Percentiles rank a stretch among this genome's conserved stretches.
Evolutionary conservation across 768 basidiomycete species (phyloP).

Genomic region (Naematelia encephala): DNA sequence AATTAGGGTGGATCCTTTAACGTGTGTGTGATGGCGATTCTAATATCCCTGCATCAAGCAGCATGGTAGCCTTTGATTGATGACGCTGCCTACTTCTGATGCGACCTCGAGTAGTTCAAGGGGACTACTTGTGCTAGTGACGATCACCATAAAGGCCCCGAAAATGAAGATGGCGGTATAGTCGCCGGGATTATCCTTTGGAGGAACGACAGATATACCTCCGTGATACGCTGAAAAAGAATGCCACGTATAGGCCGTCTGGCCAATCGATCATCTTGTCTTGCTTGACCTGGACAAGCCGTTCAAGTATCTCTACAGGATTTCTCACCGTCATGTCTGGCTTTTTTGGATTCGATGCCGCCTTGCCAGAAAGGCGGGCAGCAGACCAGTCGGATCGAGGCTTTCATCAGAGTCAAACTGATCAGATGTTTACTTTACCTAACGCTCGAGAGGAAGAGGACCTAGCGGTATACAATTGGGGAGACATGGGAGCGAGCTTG

Average conservation of each 20-base stretch:
- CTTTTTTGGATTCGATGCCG: slow-evolving; percentile 50
- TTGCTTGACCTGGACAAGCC: too few species aligned
- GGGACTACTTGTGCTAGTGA: too few species aligned
- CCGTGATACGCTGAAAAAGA: neutral
- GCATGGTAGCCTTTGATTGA: too few species aligned
- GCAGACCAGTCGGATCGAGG: slow-evolving; percentile 9
- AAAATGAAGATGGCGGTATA: neutral
- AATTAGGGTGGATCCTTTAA: too few species aligned
- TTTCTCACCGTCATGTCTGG: slow-evolving; percentile 43
- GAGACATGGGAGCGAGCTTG: slow-evolving; percentile 68
- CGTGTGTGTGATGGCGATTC: too few species aligned
- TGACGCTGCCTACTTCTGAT: too few species aligned
- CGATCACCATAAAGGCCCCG: neutral
- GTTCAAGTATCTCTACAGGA: too few species aligned
- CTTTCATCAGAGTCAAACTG: slow-evolving; percentile 17
- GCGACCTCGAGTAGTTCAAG: too few species aligned
- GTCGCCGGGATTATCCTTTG: neutral
- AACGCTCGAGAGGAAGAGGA: slow-evolving; percentile 60
- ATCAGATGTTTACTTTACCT: slow-evolving; percentile 22
- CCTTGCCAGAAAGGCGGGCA: slow-evolving; percentile 38
- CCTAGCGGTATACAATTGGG: slow-evolving; percentile 89
- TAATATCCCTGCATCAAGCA: too few species aligned
- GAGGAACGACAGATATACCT: neutral
- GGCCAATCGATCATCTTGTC: too few species aligned
- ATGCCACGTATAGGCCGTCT: too few species aligned